Evolutionary conservation across 495 filamentous ascomycete species (phyloP), one percentile per base, ranked within the genome.

Genomic region (Penicillium cataractarum): DNA sequence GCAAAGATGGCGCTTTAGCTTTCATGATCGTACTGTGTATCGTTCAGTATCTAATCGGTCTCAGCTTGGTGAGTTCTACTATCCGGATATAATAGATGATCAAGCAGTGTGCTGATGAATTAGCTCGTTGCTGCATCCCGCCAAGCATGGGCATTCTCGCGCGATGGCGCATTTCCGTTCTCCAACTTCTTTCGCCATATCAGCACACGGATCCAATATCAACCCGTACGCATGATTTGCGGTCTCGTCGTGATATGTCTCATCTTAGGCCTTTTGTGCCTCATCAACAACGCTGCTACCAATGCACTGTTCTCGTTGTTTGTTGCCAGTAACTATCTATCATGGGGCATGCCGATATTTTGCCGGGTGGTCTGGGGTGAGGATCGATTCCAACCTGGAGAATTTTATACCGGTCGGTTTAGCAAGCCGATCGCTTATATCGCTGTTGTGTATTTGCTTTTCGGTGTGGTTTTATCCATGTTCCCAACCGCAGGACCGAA

Each of bases 311-410:
- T 89, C 76, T 86, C 83, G 3, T 79, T 89, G 1, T 82, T 82
- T 3, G 82, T 88, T 15, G 85, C 86, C 0, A 85, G 82, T 15
- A 87, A 87, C 65, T 82, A 87, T 55, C 64, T 89, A 2, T 84
- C 86, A 3, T 90, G 85, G 85, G 78, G 80, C 17, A 80, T 75
- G 4, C 87, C 87, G 5, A 89, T 90, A 48, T 77, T 89, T 49
- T 83, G 83, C 58, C 83, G 87, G 10, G 71, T 89, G 0, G 75
- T 86, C 13, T 90, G 86, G 86, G 87, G 86, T 2, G 71, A 84
- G 58, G 59, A 71, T 1, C 85, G 83, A 55, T 90, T 90, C 65
- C 76, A 76, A 15, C 85, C 86, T 0, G 87, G 87, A 0, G 82
- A 85, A 32, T 73, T 73, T 21, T 69, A 71, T 49, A 69, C 66